Conservation (phyloP, 139 green algal genomes). For the Chlorella vulgaris region DNA sequence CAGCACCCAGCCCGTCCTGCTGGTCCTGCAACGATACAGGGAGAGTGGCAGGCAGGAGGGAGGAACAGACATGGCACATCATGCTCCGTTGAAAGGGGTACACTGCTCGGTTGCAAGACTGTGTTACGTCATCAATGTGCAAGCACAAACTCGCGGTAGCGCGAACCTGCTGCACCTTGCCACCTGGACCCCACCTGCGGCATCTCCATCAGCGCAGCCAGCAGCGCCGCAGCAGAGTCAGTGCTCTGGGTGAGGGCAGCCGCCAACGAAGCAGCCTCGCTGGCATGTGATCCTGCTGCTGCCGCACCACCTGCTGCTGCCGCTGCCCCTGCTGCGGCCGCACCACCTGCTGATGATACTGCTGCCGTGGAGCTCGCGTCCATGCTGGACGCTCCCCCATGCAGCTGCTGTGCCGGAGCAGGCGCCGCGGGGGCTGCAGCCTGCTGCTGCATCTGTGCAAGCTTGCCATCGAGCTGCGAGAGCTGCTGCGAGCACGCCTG, state of each 20-base stretch:
- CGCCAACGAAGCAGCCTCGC: constrained; percentile 11
- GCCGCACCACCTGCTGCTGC: not conserved
- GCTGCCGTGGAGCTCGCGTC: too few relatives aligned
- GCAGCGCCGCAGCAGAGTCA: constrained; percentile 32
- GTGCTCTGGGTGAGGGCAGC: constrained; percentile 33
- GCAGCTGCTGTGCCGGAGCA: not conserved
- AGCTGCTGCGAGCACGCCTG: not conserved
- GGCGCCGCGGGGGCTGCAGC: not conserved
- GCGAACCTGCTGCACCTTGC: too few relatives aligned
- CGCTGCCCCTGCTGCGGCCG: not conserved
- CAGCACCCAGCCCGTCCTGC: constrained; percentile 15
- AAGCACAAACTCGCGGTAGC: not conserved
- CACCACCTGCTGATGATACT: too few relatives aligned
- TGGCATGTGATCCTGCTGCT: not conserved
- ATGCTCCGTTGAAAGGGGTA: too few relatives aligned
- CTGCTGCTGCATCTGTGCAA: not conserved
- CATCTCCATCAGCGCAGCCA: constrained; percentile 34
- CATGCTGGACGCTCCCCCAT: too few relatives aligned
- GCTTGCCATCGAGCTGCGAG: not conserved
- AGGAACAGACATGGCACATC: too few relatives aligned
- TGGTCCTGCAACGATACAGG: not conserved
- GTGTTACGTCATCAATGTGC: not conserved
- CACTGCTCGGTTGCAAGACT: not conserved
- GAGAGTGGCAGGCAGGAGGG: not conserved
- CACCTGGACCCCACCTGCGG: constrained; percentile 32